A percentile compares a stretch with the other conserved stretches of the same genome.
These are phyloP conservation scores for Sorghum bicolor DNA, from an alignment of 176 grass and related monocot genomes.

Conservation along the genomic window DNA sequence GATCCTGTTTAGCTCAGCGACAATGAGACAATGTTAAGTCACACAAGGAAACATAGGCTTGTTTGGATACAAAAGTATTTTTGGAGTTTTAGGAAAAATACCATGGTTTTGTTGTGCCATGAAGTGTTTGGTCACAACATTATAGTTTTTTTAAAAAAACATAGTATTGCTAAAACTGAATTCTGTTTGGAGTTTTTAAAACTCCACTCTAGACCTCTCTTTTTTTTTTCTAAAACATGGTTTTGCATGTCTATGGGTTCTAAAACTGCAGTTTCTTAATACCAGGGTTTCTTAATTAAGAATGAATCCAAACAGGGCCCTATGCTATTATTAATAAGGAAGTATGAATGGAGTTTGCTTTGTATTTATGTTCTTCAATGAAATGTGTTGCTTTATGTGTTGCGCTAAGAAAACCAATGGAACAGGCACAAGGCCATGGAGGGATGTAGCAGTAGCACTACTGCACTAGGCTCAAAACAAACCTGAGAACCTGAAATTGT, in stretches of 20 bases:
- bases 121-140: neutral
- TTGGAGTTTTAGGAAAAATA: neutral
- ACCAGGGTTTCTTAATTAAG: neutral
- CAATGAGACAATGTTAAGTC: neutral
- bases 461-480: constrained; percentile 6
- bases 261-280: neutral
- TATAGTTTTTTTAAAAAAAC: neutral
- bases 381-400: neutral
- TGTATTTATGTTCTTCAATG: neutral
- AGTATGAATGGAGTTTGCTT: neutral
- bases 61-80: neutral
- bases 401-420: neutral
- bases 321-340: neutral
- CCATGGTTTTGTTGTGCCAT: neutral
- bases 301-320: neutral
- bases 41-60: neutral
- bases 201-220: neutral
- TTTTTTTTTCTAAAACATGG: neutral
- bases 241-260: neutral
- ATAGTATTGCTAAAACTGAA: neutral
- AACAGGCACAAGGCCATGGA: neutral
- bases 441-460: neutral
- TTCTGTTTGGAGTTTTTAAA: neutral
- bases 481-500: neutral
- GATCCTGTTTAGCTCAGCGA: neutral